Evolutionary conservation across 1,284 basidiomycete species (phyloP).

Genomic region (Tausonia pullulans): DNA sequence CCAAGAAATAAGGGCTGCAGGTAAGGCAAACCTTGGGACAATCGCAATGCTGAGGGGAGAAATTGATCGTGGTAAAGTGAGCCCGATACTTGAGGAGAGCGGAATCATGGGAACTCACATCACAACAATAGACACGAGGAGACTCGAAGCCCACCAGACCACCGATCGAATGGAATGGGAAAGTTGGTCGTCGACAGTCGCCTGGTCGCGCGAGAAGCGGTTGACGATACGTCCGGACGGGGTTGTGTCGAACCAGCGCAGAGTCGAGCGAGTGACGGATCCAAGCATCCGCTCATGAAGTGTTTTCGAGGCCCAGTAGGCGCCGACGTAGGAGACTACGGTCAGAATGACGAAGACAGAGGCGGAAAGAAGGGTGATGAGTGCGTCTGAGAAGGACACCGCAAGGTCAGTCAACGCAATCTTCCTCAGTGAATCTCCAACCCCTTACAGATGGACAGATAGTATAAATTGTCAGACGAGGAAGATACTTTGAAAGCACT

Average conservation of each 20-base stretch:
- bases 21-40: no score
- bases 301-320: conserved; percentile 26
- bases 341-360: conserved; percentile 28
- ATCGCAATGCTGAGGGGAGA: neutral
- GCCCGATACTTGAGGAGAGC: conserved; percentile 32
- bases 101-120: no score
- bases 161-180: no score
- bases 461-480: no score
- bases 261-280: neutral
- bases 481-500: no score
- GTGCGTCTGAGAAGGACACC: no score
- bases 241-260: conserved; percentile 27
- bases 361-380: conserved; percentile 21
- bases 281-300: conserved; percentile 45
- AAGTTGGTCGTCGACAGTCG: conserved; percentile 45
- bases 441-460: no score
- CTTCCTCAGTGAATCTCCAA: no score
- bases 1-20: neutral
- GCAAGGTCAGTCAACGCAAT: no score
- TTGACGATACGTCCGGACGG: conserved; percentile 51
- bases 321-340: conserved; percentile 28
- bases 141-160: no score
- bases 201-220: conserved; percentile 67
- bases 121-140: no score
- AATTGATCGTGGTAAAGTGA: neutral